Percentiles rank a stretch among this genome's conserved stretches.
Evolutionary conservation across 495 filamentous ascomycete species (phyloP).

Genomic region (Podospora sp.): DNA sequence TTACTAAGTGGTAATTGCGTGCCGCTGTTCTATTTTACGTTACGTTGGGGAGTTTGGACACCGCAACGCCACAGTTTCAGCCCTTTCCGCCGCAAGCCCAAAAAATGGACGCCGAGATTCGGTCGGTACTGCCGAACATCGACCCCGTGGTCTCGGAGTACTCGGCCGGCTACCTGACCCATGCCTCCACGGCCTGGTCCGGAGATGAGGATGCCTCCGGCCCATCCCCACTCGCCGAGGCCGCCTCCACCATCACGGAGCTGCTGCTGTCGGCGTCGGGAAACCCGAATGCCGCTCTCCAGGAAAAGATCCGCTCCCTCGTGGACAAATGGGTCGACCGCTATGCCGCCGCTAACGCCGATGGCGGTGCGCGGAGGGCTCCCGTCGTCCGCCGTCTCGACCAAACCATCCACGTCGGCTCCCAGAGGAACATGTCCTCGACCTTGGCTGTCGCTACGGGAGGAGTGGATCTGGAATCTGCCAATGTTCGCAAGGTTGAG

Average conservation of each 20-base stretch:
- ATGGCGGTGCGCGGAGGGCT: slow-evolving; percentile 59
- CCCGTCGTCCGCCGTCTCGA: slow-evolving; percentile 84
- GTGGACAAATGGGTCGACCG: slow-evolving; percentile 90
- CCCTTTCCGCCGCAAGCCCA: neutral
- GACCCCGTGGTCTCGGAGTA: slow-evolving; percentile 92
- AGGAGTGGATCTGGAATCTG: slow-evolving; percentile 89
- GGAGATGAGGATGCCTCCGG: slow-evolving; percentile 70
- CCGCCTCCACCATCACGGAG: slow-evolving; percentile 78
- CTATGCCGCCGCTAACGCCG: slow-evolving; percentile 74
- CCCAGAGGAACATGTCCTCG: slow-evolving; percentile 92
- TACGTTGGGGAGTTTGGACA: neutral
- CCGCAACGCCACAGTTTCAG: neutral
- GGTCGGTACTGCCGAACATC: slow-evolving; percentile 80
- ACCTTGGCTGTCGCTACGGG: slow-evolving; percentile 85
- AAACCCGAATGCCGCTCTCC: slow-evolving; percentile 64
- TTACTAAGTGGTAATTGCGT: slow-evolving; percentile 25
- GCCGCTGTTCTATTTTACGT: neutral
- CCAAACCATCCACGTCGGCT: slow-evolving; percentile 92
- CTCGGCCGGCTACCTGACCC: slow-evolving; percentile 89
- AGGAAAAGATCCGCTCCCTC: slow-evolving; percentile 74
- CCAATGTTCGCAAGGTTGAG: slow-evolving; percentile 88
- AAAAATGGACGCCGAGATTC: slow-evolving; percentile 88
- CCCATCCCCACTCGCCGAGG: slow-evolving; percentile 78
- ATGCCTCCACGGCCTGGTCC: slow-evolving; percentile 82
- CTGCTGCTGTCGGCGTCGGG: slow-evolving; percentile 91